Conservation (phyloP, 306 rosid species). For the Casuarina glauca region DNA sequence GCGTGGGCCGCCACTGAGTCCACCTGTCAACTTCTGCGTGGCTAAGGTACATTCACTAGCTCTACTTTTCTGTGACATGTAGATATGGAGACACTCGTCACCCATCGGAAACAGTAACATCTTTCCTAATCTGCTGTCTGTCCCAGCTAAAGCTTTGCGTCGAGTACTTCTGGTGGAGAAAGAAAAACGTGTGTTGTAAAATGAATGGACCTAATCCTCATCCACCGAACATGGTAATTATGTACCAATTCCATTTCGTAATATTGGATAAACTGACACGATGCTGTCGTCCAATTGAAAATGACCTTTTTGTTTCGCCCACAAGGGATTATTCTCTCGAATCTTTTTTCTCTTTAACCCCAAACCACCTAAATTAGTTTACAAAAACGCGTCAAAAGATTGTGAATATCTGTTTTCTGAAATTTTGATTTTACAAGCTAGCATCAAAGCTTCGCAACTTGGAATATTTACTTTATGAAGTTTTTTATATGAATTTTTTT, state of each 20-base stretch:
- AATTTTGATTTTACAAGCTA: no score
- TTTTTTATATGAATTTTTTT: no score
- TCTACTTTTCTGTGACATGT: no score
- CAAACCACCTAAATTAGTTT: neutral
- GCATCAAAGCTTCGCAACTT: no score
- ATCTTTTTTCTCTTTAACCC: neutral
- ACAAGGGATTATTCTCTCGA: neutral
- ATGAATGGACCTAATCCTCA: neutral
- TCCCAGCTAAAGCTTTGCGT: no score
- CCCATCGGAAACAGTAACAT: no score
- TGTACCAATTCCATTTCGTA: neutral
- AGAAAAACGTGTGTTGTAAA: neutral
- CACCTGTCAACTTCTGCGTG: conserved; percentile 18
- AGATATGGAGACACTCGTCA: neutral
- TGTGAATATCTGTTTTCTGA: no score
- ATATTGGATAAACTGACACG: conserved; percentile 33
- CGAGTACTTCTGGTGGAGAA: neutral
- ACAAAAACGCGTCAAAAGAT: no score
- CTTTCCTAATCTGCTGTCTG: no score
- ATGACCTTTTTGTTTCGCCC: conserved; percentile 7
- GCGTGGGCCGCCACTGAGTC: neutral
- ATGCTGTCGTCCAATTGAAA: neutral
- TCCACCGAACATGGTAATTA: neutral
- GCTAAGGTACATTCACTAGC: neutral
- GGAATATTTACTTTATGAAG: no score